Percentiles rank a stretch among this genome's conserved stretches.
These are phyloP conservation scores for Ceratobasidium sp. DNA, from an alignment of 1,284 basidiomycete genomes.

Conservation along the genomic window DNA sequence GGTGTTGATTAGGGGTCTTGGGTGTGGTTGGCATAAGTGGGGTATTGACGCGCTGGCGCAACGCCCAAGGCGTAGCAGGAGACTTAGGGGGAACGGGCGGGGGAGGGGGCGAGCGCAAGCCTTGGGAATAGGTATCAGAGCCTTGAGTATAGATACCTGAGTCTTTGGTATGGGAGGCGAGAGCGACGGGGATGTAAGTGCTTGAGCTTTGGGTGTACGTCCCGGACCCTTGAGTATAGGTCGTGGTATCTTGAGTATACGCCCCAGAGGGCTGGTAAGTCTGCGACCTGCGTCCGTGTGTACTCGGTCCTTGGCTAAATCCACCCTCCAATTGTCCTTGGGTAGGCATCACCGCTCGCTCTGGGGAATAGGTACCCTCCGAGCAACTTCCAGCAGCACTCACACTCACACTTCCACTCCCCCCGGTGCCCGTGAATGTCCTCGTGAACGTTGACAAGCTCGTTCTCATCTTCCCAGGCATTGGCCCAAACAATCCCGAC, in stretches of 20 bases:
- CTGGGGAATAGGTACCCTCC: background rate
- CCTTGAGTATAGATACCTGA: slow-evolving; percentile 30
- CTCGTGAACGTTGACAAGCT: slow-evolving; percentile 25
- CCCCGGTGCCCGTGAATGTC: background rate
- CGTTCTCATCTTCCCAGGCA: slow-evolving; percentile 38
- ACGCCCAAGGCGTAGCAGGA: slow-evolving; percentile 21
- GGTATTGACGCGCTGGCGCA: slow-evolving; percentile 5
- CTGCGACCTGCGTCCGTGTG: slow-evolving; percentile 9
- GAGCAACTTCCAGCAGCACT: slow-evolving; percentile 44
- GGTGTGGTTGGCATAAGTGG: slow-evolving; percentile 15
- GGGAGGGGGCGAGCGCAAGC: slow-evolving; percentile 31
- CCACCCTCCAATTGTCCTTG: slow-evolving; percentile 29
- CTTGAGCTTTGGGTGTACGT: slow-evolving; percentile 19
- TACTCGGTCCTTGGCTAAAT: slow-evolving; percentile 8
- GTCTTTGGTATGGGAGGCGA: slow-evolving; percentile 13
- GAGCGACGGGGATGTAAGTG: slow-evolving; percentile 14
- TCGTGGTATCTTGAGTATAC: slow-evolving; percentile 11
- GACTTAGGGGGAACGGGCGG: slow-evolving; percentile 30
- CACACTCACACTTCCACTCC: slow-evolving; percentile 33
- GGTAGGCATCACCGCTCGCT: background rate
- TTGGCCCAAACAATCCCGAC: background rate
- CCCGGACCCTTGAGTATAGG: slow-evolving; percentile 18
- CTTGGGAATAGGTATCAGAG: slow-evolving; percentile 22
- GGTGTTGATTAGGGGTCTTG: slow-evolving; percentile 27
- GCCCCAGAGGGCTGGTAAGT: slow-evolving; percentile 29